Evolutionary conservation across 2,329 filamentous ascomycete species (phyloP), one percentile per base, ranked within the genome.

Genomic region (Venturia effusa): DNA sequence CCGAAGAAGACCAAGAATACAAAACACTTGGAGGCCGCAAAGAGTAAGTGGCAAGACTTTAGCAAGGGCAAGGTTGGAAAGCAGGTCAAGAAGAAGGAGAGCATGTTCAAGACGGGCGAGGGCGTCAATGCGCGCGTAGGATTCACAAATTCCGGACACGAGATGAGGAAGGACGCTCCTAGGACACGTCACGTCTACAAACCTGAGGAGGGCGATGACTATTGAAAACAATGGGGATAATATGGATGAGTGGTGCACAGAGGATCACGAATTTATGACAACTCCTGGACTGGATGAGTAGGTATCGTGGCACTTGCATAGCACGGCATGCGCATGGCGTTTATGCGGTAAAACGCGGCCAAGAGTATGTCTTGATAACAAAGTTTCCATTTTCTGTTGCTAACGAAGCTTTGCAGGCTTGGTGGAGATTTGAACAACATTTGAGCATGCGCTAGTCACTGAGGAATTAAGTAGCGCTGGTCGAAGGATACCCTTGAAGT

Each of bases 41-140:
- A 96, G 80, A 89, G 79, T 71, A 96, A 94, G 73, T 99, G 94
- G 94, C 89, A 97, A 73, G 90, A 95, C 67, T 99, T 96, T 75
- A 81, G 83, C 71, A 96, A 95, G 74, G 80, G 81, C 15, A 73
- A 70, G n/a, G 69, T 63, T 30, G 67, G 70, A 65, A 86, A 85
- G 72, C 74, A 79, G 66, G 77, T 79, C n/a, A 92, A 90, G 72
- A 93, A 93, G 79, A 96, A 96, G 77, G 90, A 96, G 60, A 96
- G 91, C 81, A 97, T 97, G 92, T 97, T 97, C 74, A 87, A 92
- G 59, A 97, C 92, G 2, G 91, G 92, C 0, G 92, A 96, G 39
- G 88, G 90, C 66, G 83, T 94, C 30, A 84, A 90, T 71, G 92
- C 89, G 65, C 85, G 92, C 88, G 94, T 99, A 72, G 94, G 94